These are phyloP conservation scores for Monosporascus ibericus DNA, from an alignment of 2,329 filamentous ascomycete genomes.

Conservation along the genomic window DNA sequence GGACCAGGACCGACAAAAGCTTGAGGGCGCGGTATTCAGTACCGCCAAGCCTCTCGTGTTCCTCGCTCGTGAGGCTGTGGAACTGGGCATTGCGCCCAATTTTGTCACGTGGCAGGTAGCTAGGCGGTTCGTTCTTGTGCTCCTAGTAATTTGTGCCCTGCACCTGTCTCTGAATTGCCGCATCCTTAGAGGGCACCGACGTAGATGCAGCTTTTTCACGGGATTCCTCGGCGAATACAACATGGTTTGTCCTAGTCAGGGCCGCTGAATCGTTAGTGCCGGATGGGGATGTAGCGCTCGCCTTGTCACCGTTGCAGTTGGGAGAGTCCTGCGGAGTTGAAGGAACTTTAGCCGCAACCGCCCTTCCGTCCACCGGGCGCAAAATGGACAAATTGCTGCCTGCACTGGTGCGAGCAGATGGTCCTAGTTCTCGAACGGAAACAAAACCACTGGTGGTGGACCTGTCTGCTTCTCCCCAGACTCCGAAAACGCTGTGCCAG, in stretches of 20 bases:
- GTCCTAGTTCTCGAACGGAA: constrained; percentile 2
- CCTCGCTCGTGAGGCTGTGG: constrained; percentile 19
- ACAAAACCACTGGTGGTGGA: neutral
- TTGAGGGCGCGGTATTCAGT: constrained; percentile 59
- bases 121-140: constrained; percentile 8
- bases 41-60: constrained; percentile 48
- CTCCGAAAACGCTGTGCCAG: constrained; percentile 19
- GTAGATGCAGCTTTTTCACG: constrained; percentile 10
- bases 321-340: neutral
- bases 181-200: constrained; percentile 10
- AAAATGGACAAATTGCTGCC: constrained; percentile 13
- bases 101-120: constrained; percentile 30
- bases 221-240: constrained; percentile 17
- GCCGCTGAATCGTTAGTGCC: neutral
- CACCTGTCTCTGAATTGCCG: constrained; percentile 10
- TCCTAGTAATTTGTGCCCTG: constrained; percentile 5
- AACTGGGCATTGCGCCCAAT: constrained; percentile 28
- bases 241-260: constrained; percentile 10
- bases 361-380: constrained; percentile 12
- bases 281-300: neutral
- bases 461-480: constrained; percentile 11
- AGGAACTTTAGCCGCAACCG: constrained; percentile 12
- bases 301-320: neutral
- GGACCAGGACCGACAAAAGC: constrained; percentile 53
- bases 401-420: neutral